Evolutionary conservation across 83 land plant genomes (phyloP).

Genomic region (Diphasiastrum complanatum): DNA sequence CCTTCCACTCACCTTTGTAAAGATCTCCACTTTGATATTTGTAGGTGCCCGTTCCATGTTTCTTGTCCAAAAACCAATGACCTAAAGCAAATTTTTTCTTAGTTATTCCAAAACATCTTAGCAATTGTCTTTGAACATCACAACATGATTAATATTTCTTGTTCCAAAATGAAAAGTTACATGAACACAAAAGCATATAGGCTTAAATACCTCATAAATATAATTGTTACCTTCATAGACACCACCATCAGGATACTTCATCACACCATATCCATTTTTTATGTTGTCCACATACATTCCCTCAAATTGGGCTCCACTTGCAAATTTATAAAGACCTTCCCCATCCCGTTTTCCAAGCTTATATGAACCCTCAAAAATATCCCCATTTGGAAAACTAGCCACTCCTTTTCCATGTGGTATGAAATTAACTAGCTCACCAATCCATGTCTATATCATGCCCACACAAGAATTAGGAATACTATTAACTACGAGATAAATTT

Average conservation of each 20-base stretch:
- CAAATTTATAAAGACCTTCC: slow-evolving; percentile 24
- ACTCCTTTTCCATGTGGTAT: slow-evolving; percentile 31
- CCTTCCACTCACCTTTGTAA: slow-evolving; percentile 37
- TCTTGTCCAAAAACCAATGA: slow-evolving; percentile 28
- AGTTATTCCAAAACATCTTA: too few species aligned
- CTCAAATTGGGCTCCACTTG: slow-evolving; percentile 29
- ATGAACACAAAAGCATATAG: too few species aligned
- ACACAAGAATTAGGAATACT: too few species aligned
- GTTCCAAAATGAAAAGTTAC: too few species aligned
- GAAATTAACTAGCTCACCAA: slow-evolving; percentile 26
- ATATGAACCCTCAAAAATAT: slow-evolving; percentile 29
- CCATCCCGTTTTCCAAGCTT: slow-evolving; percentile 26
- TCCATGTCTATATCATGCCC: too few species aligned
- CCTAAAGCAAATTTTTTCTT: slow-evolving; percentile 22
- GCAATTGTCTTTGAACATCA: too few species aligned
- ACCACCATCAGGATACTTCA: slow-evolving; percentile 34
- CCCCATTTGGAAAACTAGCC: slow-evolving; percentile 35
- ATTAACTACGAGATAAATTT: too few species aligned
- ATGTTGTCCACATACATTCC: slow-evolving; percentile 24
- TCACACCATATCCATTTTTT: slow-evolving; percentile 28
- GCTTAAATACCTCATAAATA: background rate
- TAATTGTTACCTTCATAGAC: slow-evolving; percentile 12
- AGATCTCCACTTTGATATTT: slow-evolving; percentile 32
- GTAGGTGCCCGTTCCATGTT: slow-evolving; percentile 32
- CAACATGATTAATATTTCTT: too few species aligned